A percentile compares a stretch with the other conserved stretches of the same genome.
Evolutionary conservation across 176 grass and related monocot genomes (phyloP).

Genomic region (Rhynchospora tenuis): DNA sequence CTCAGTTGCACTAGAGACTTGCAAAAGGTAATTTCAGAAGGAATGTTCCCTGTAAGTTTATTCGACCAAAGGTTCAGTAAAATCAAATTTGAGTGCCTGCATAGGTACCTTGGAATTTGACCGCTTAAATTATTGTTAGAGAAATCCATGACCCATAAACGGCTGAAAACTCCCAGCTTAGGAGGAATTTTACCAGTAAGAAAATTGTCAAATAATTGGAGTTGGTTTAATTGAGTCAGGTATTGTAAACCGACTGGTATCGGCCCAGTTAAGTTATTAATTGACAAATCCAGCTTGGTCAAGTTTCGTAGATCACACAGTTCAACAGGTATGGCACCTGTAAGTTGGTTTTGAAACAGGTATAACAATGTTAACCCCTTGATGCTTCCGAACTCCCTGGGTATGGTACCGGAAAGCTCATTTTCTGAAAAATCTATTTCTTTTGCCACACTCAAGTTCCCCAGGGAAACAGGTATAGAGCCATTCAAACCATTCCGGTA

Average conservation of each 20-base stretch:
- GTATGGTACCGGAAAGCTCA: conserved; percentile 67
- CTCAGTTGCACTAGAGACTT: conserved; percentile 89
- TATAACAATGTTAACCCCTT: conserved; percentile 64
- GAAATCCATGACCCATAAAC: conserved; percentile 95
- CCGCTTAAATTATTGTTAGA: conserved; percentile 84
- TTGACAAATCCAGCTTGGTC: conserved; percentile 93
- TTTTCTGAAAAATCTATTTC: conserved; percentile 99
- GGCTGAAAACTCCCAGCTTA: conserved; percentile 71
- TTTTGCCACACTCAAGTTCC: conserved; percentile 44
- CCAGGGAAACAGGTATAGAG: conserved; percentile 70
- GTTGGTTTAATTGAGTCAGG: conserved; percentile 62
- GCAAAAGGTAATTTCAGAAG: conserved; percentile 66
- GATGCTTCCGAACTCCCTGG: conserved; percentile 63
- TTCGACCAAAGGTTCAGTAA: conserved; percentile 87
- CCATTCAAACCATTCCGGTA: conserved; percentile 88
- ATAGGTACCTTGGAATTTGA: conserved; percentile 76
- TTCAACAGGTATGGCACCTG: conserved; percentile 61
- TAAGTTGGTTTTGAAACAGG: conserved; percentile 88
- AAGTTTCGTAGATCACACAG: conserved; percentile 65
- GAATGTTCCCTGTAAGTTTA: conserved; percentile 78
- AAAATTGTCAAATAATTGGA: conserved; percentile 87
- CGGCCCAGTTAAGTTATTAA: conserved; percentile 68
- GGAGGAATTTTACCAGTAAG: conserved; percentile 76
- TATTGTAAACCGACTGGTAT: conserved; percentile 84
- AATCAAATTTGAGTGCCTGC: conserved; percentile 79